Evolutionary conservation across 2,329 filamentous ascomycete genomes (phyloP).

Genomic region (Colletotrichum tropicale): DNA sequence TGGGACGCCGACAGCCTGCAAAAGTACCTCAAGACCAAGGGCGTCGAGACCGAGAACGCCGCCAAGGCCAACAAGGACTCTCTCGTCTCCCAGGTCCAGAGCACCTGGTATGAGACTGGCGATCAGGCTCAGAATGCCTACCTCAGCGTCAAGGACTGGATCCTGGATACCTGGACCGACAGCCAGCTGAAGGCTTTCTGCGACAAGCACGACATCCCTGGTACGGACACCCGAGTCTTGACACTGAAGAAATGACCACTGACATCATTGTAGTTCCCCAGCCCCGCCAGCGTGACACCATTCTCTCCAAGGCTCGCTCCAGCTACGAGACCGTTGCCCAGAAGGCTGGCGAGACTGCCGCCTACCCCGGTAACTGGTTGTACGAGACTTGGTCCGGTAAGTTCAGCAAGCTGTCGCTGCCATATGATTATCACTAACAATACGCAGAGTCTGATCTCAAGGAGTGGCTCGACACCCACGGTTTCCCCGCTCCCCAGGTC

Average conservation of each 20-base stretch:
- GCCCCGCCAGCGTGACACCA: slow-evolving; percentile 81
- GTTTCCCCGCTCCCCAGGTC: slow-evolving; percentile 85
- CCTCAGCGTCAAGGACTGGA: slow-evolving; percentile 81
- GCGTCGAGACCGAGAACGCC: slow-evolving; percentile 69
- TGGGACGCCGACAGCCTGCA: slow-evolving; percentile 76
- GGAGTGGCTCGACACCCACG: slow-evolving; percentile 88
- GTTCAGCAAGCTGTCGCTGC: neutral
- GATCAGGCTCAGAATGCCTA: slow-evolving; percentile 78
- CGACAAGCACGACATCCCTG: slow-evolving; percentile 83
- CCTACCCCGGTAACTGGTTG: slow-evolving; percentile 96
- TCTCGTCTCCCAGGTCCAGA: slow-evolving; percentile 72
- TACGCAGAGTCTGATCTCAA: slow-evolving; percentile 82
- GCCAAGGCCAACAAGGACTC: slow-evolving; percentile 72
- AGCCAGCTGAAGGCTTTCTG: slow-evolving; percentile 93
- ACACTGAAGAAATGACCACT: neutral
- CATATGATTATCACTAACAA: neutral
- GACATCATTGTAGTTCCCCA: slow-evolving; percentile 66
- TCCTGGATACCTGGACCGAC: slow-evolving; percentile 94
- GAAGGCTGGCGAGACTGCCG: slow-evolving; percentile 73
- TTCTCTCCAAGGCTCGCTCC: slow-evolving; percentile 78
- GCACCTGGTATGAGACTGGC: slow-evolving; percentile 78
- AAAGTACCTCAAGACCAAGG: slow-evolving; percentile 73
- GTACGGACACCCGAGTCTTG: slow-evolving; percentile 32
- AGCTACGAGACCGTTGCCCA: slow-evolving; percentile 82
- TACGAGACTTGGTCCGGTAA: slow-evolving; percentile 80